A percentile compares a stretch with the other conserved stretches of the same genome.
phyloP scores from a whole-genome alignment of 2,329 filamentous ascomycete genomes.

The Venturia effusa region DNA sequence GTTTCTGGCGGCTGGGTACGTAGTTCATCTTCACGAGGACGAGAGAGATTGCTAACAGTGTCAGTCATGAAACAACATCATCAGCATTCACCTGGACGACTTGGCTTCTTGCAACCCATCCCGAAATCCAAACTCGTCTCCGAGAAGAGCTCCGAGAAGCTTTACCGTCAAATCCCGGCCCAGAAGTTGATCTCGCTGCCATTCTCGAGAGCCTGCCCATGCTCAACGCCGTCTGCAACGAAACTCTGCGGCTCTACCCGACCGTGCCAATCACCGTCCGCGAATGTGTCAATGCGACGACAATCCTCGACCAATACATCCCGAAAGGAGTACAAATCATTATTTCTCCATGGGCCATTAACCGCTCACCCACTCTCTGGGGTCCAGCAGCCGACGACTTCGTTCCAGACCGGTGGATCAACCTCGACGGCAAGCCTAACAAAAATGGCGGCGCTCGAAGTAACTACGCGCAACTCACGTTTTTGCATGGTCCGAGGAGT shows the following conservation, averaged over 20 bases:
- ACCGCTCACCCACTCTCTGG: constrained; percentile 32
- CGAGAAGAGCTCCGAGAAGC: constrained; percentile 55
- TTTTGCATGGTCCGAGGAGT: constrained; percentile 31
- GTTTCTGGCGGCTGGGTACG: constrained; percentile 44
- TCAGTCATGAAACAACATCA: constrained; percentile 63
- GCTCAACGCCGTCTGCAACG: constrained; percentile 36
- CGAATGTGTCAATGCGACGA: constrained; percentile 22
- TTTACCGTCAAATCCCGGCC: constrained; percentile 27
- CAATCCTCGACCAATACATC: constrained; percentile 24
- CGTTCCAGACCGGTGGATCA: constrained; percentile 35
- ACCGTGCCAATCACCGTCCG: constrained; percentile 26
- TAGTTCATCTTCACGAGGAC: not conserved
- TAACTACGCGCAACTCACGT: constrained; percentile 32
- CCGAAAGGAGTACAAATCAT: constrained; percentile 29
- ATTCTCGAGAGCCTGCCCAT: constrained; percentile 34
- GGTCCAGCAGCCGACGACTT: constrained; percentile 31
- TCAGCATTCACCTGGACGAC: constrained; percentile 65
- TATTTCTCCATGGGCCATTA: constrained; percentile 30
- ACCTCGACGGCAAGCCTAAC: constrained; percentile 27
- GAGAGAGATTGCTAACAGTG: not conserved
- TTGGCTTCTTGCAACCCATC: constrained; percentile 57
- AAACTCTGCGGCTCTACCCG: constrained; percentile 28
- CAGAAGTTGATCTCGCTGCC: constrained; percentile 20
- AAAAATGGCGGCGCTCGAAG: constrained; percentile 27
- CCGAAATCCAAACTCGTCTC: constrained; percentile 53